Conservation (phyloP, 2,329 filamentous ascomycete genomes). For the Epichloe glyceriae region DNA sequence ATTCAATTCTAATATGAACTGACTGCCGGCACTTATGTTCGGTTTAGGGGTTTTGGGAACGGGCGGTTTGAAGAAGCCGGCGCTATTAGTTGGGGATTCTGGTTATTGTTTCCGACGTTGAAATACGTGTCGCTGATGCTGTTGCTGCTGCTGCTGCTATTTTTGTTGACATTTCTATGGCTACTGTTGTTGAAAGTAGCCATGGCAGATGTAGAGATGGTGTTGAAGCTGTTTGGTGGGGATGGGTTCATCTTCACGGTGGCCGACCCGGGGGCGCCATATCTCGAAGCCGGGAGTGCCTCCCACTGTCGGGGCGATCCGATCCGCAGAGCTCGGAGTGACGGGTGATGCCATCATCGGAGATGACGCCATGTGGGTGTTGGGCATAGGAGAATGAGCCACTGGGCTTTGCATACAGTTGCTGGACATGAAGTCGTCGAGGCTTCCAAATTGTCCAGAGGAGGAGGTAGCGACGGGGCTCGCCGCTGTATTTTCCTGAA, state of each 20-base stretch:
- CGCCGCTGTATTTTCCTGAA: slow-evolving; percentile 18
- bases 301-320: slow-evolving; percentile 12
- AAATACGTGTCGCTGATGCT: neutral
- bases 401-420: slow-evolving; percentile 16
- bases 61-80: slow-evolving; percentile 24
- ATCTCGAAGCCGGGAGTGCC: slow-evolving; percentile 25
- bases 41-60: slow-evolving; percentile 27
- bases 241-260: slow-evolving; percentile 12
- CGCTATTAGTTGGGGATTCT: neutral
- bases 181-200: neutral
- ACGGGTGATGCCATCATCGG: slow-evolving; percentile 14
- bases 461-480: slow-evolving; percentile 16
- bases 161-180: neutral
- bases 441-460: slow-evolving; percentile 18
- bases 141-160: neutral
- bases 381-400: slow-evolving; percentile 12
- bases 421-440: slow-evolving; percentile 21
- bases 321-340: slow-evolving; percentile 7
- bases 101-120: neutral
- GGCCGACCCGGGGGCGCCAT: slow-evolving; percentile 22
- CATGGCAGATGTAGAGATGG: slow-evolving; percentile 2
- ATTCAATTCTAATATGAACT: slow-evolving; percentile 25
- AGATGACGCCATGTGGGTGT: slow-evolving; percentile 7
- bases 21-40: slow-evolving; percentile 19
- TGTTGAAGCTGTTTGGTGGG: slow-evolving; percentile 11